Conservation (phyloP, 225 moss, liverwort and hornwort species). For the Lunularia cruciata region DNA sequence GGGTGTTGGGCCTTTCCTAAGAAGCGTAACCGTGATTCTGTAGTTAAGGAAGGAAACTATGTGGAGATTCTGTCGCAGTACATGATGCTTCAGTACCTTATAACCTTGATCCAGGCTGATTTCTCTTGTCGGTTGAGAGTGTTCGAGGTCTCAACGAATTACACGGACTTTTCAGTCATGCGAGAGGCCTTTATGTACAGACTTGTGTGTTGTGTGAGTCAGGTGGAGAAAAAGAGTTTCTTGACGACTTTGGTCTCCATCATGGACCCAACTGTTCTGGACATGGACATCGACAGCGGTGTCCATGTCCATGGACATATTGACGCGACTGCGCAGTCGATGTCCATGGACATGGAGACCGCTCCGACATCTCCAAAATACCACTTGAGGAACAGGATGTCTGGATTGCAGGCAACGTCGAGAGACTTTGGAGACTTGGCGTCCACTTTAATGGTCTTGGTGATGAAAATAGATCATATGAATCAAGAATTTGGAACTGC, state of each 20-base stretch:
- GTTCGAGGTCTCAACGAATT: constrained; percentile 2
- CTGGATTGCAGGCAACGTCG: constrained; percentile 9
- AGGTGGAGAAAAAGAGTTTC: constrained; percentile 8
- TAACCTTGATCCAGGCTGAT: constrained; percentile 23
- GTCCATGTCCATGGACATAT: too few species aligned
- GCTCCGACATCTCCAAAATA: background rate
- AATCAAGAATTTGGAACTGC: background rate
- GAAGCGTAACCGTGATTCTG: background rate
- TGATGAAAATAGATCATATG: constrained; percentile 26
- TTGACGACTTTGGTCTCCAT: constrained; percentile 24
- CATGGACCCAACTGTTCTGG: background rate
- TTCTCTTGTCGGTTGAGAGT: constrained; percentile 23
- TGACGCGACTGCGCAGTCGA: too few species aligned
- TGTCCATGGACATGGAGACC: background rate
- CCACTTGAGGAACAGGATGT: background rate
- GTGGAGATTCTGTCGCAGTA: constrained; percentile 18
- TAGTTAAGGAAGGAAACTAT: background rate
- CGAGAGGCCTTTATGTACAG: background rate
- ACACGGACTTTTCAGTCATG: background rate
- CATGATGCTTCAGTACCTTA: constrained; percentile 20
- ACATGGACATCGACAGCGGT: background rate
- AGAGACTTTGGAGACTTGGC: constrained; percentile 35
- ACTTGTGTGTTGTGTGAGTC: background rate
- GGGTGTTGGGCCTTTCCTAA: background rate
- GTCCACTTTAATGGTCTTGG: constrained; percentile 26